Conservation (phyloP, 2,329 filamentous ascomycete species). For the Emergomyces pasteurianus region DNA sequence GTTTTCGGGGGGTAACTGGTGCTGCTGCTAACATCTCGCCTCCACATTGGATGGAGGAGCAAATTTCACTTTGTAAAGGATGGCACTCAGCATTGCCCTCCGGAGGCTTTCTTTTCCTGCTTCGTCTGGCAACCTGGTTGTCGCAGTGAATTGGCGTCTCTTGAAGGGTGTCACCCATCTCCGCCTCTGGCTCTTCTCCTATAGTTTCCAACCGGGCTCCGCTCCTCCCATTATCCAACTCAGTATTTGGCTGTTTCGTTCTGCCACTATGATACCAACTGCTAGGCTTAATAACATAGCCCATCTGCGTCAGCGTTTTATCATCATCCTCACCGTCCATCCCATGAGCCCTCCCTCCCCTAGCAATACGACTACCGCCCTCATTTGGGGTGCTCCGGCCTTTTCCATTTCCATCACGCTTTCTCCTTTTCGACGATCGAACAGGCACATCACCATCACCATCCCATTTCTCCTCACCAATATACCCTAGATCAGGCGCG, state of each 20-base stretch:
- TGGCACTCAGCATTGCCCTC: not conserved
- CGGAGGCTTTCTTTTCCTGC: not conserved
- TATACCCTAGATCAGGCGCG: conserved; percentile 10
- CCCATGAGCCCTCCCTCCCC: conserved; percentile 12
- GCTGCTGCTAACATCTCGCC: not conserved
- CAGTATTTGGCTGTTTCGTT: not conserved
- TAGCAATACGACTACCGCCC: conserved; percentile 3
- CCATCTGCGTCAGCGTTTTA: conserved; percentile 31
- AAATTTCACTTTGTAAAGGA: not conserved
- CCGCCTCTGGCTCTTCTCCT: conserved; percentile 2
- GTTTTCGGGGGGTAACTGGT: conserved; percentile 25
- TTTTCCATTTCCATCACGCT: not conserved
- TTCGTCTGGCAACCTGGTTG: not conserved
- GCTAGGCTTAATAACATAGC: conserved; percentile 27
- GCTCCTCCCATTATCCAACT: not conserved
- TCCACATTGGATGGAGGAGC: not conserved
- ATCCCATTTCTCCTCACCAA: conserved; percentile 9
- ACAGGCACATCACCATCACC: not conserved
- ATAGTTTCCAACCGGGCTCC: conserved; percentile 3
- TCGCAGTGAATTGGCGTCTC: not conserved
- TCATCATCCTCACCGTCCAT: conserved; percentile 22
- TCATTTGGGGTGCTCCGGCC: not conserved
- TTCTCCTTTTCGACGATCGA: not conserved
- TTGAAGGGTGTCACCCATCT: not conserved
- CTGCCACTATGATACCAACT: not conserved